Conservation (phyloP, 345 rosid species). For the Dimocarpus longan region DNA sequence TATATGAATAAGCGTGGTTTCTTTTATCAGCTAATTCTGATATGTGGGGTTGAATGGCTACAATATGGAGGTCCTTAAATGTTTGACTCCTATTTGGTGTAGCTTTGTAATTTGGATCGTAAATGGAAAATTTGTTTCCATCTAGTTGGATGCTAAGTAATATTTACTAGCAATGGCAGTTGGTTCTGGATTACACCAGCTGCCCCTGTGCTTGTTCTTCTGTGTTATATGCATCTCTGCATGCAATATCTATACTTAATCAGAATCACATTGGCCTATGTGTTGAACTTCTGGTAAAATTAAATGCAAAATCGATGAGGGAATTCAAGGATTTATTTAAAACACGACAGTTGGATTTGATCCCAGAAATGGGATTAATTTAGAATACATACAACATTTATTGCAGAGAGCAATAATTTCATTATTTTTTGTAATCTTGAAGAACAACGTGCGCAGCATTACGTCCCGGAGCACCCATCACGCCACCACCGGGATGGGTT, state of each 20-base stretch:
- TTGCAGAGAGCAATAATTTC: not conserved
- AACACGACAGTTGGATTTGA: not conserved
- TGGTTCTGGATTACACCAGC: not conserved
- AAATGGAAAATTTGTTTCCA: not conserved
- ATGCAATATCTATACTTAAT: not conserved
- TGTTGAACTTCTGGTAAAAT: not conserved
- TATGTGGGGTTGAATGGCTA: too few species aligned
- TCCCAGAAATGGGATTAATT: not conserved
- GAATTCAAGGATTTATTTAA: not conserved
- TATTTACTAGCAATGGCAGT: too few species aligned
- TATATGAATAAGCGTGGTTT: too few species aligned
- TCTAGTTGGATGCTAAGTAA: not conserved
- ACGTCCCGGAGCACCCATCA: conserved; percentile 69
- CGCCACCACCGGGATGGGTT: conserved; percentile 69
- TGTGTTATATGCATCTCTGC: not conserved
- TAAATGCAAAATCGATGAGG: not conserved
- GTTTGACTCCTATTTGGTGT: too few species aligned
- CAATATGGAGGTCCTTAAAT: too few species aligned
- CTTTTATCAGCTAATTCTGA: too few species aligned
- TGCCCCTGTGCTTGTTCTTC: not conserved
- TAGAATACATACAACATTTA: not conserved
- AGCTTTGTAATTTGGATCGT: not conserved
- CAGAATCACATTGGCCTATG: not conserved
- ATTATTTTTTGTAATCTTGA: conserved; percentile 35
- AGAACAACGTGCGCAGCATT: conserved; percentile 59